Base-by-base conservation (phyloP, 140 eudicot species). In the Stevia rebaudiana region DNA sequence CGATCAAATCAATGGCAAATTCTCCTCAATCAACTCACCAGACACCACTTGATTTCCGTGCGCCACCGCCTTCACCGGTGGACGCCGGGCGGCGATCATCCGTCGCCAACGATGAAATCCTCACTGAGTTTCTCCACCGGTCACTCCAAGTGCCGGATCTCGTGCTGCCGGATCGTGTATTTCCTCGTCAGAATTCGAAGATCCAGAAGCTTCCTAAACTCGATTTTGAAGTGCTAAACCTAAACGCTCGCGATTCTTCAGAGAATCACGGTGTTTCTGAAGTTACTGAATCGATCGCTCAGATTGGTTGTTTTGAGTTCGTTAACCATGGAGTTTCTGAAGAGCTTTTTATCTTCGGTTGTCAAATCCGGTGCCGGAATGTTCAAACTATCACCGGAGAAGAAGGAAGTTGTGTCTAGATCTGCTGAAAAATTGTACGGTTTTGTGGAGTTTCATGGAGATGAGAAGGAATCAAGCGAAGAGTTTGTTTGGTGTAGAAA, bases 61-160 rank as follows among this genome's bases (percentile, higher is more conserved):
- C 97, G 0, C 97, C 97, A 11, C 95, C 95, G 11, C 98, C 98
- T 0, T 90, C 95, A 1, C 98, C 95, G 2, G 90, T 90, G 6
- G 97, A 84, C 13, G 51, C 88, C 0, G 87, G 91, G 17, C 84
- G 90, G 10, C 70, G 87, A 16, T 79, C 95, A 0, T 78, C 85
- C 4, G 83, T 82, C 44, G 76, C 88, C 0, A 90, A 90, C 56
- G 98, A 87, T 8, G 91, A 84, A 48, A 67, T 90, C 51, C 77
- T 90, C 6, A 73, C 95, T 0, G 83, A 87, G 24, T 90, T 76
- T 51, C 90, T 90, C 33, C 72, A 87, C 46, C 79, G 79, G 7
- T 84, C 95, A 0, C 82, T 86, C 16, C 88, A 76, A 19, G 95
- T 90, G 16, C 98, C 98, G 1, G 86, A 80, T 72, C 87, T 90